phyloP scores from a whole-genome alignment of 768 basidiomycete species.

The Phanerochaete sordida region DNA sequence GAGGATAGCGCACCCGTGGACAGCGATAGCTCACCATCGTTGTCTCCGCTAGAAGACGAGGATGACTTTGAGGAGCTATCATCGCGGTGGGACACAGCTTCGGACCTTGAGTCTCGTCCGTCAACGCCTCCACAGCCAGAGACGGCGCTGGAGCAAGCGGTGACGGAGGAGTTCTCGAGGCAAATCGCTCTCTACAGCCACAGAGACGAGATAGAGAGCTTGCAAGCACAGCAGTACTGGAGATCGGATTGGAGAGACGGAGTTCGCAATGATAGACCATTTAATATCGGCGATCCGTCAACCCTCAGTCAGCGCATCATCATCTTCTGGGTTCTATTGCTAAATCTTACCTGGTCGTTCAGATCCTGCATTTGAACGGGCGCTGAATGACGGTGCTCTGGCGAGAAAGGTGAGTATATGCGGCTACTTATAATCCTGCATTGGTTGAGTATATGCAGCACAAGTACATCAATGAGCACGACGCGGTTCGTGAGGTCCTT shows the following conservation, averaged over 20 bases:
- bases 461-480: slow-evolving; percentile 71
- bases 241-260: slow-evolving; percentile 58
- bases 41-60: slow-evolving; percentile 51
- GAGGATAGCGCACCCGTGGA: slow-evolving; percentile 35
- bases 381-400: background rate
- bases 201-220: slow-evolving; percentile 55
- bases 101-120: background rate
- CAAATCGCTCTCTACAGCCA: slow-evolving; percentile 30
- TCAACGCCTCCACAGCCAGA: background rate
- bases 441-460: slow-evolving; percentile 23
- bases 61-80: slow-evolving; percentile 14
- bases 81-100: slow-evolving; percentile 17
- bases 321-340: background rate
- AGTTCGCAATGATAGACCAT: slow-evolving; percentile 35
- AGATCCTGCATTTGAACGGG: background rate
- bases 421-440: too few relatives aligned
- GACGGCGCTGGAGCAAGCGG: background rate
- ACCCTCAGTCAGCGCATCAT: slow-evolving; percentile 52
- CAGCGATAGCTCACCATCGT: slow-evolving; percentile 51
- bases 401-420: background rate
- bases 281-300: slow-evolving; percentile 68
- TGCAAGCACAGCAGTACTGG: slow-evolving; percentile 74
- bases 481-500: slow-evolving; percentile 74
- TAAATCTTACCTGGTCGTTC: background rate
- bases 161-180: background rate